phyloP scores from a whole-genome alignment of 331 rosid species.

The Quercus phellos region DNA sequence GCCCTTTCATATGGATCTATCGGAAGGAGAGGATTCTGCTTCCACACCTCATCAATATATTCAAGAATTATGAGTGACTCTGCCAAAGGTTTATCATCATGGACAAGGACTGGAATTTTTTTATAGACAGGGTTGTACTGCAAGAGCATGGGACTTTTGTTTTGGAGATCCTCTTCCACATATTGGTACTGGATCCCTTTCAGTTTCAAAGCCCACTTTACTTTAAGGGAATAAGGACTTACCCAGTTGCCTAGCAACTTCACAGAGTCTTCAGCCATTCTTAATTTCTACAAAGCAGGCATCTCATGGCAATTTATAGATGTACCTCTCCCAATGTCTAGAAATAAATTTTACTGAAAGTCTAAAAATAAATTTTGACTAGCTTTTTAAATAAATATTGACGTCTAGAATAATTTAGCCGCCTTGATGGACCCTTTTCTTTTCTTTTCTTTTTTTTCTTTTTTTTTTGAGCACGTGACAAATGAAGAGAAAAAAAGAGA shows the following conservation, averaged over 20 bases:
- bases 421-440: no score
- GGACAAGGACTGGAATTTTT: slow-evolving; percentile 43
- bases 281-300: not conserved
- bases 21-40: slow-evolving; percentile 40
- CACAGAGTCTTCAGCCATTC: slow-evolving; percentile 27
- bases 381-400: no score
- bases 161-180: slow-evolving; percentile 35
- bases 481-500: no score
- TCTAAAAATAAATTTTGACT: no score
- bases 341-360: no score
- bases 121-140: slow-evolving; percentile 40
- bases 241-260: slow-evolving; percentile 38
- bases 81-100: slow-evolving; percentile 30
- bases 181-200: slow-evolving; percentile 33
- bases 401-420: no score
- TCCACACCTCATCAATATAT: slow-evolving; percentile 41
- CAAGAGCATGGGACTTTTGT: slow-evolving; percentile 41
- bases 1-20: slow-evolving; percentile 27
- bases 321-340: not conserved
- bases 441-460: no score
- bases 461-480: no score
- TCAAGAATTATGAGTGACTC: slow-evolving; percentile 43
- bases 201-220: slow-evolving; percentile 40
- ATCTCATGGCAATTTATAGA: not conserved
- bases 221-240: slow-evolving; percentile 29